phyloP scores from a whole-genome alignment of 257 asterid genomes.

The Craterostigma plantagineum region DNA sequence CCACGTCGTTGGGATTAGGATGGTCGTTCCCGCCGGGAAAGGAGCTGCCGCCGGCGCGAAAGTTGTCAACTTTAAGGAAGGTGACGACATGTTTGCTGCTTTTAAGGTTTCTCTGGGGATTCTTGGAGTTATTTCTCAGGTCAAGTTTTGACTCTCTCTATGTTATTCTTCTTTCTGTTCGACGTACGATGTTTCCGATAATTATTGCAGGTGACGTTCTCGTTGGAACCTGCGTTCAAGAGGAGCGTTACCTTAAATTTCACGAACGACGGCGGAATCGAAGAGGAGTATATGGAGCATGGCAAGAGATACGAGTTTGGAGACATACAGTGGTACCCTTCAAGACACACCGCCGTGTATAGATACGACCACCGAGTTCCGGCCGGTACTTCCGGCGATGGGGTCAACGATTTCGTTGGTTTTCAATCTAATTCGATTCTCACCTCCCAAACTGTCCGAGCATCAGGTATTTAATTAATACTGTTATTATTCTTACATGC shows the following conservation, averaged over 20 bases:
- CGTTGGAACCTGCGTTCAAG: conserved; percentile 51
- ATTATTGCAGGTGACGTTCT: conserved; percentile 42
- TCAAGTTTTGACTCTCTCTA: conserved; percentile 7
- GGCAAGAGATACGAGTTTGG: conserved; percentile 57
- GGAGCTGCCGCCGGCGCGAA: too few relatives aligned
- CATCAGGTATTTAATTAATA: conserved; percentile 43
- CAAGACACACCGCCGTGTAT: conserved; percentile 44
- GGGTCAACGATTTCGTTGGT: conserved; percentile 62
- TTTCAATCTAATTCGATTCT: conserved; percentile 51
- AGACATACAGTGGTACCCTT: conserved; percentile 92
- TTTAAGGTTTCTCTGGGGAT: conserved; percentile 54
- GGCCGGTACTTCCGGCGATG: conserved; percentile 34
- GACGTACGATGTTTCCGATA: background rate
- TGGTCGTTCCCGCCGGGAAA: conserved; percentile 26
- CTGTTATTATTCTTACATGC: too few relatives aligned
- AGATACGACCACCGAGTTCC: conserved; percentile 57
- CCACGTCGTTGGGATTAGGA: conserved; percentile 36
- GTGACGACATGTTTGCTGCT: conserved; percentile 30
- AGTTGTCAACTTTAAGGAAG: conserved; percentile 16
- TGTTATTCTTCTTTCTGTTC: background rate
- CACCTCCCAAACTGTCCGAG: conserved; percentile 29
- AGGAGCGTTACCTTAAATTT: conserved; percentile 45
- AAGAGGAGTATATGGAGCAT: conserved; percentile 37
- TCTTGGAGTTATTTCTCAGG: conserved; percentile 77
- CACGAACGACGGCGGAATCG: conserved; percentile 37